Conservation (phyloP, 768 basidiomycete species). For the Exidia glandulosa region DNA sequence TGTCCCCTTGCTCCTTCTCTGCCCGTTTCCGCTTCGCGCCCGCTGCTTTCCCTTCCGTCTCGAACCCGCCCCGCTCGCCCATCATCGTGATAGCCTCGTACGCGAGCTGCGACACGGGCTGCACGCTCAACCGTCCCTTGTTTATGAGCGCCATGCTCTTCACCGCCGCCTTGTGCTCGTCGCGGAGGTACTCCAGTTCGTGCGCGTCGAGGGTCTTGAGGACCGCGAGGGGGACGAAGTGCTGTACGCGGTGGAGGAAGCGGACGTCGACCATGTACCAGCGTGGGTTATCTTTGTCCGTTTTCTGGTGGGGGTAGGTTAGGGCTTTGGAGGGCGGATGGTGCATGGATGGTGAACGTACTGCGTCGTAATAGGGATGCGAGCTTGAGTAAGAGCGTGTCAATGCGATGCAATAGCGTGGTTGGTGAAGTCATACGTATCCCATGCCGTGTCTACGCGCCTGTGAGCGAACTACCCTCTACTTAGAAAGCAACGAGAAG, state of each 20-base stretch:
- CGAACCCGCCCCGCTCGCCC: slow-evolving; percentile 73
- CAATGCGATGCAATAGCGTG: too few relatives aligned
- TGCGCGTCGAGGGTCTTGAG: slow-evolving; percentile 53
- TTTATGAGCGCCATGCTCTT: slow-evolving; percentile 75
- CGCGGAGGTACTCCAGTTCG: slow-evolving; percentile 56
- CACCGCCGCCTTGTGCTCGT: slow-evolving; percentile 48
- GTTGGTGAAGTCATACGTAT: slow-evolving; percentile 44
- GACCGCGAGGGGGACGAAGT: slow-evolving; percentile 72
- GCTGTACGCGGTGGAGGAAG: slow-evolving; percentile 48
- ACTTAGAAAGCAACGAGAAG: neutral
- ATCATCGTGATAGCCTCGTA: slow-evolving; percentile 52
- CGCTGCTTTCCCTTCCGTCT: slow-evolving; percentile 15
- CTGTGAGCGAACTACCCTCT: slow-evolving; percentile 5
- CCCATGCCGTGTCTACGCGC: slow-evolving; percentile 93
- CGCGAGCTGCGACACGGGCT: slow-evolving; percentile 56
- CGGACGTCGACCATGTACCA: slow-evolving; percentile 90
- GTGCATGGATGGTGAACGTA: slow-evolving; percentile 25
- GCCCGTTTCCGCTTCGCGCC: too few relatives aligned
- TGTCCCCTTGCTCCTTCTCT: too few relatives aligned
- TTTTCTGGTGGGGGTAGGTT: slow-evolving; percentile 42
- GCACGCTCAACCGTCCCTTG: slow-evolving; percentile 79
- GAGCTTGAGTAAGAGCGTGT: slow-evolving; percentile 18
- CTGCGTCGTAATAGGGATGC: slow-evolving; percentile 76
- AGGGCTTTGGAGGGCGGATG: neutral
- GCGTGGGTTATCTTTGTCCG: slow-evolving; percentile 59